These are phyloP conservation scores for Dictyostelium capitatum DNA, from an alignment of 78 protist genomes.

Conservation along the genomic window DNA sequence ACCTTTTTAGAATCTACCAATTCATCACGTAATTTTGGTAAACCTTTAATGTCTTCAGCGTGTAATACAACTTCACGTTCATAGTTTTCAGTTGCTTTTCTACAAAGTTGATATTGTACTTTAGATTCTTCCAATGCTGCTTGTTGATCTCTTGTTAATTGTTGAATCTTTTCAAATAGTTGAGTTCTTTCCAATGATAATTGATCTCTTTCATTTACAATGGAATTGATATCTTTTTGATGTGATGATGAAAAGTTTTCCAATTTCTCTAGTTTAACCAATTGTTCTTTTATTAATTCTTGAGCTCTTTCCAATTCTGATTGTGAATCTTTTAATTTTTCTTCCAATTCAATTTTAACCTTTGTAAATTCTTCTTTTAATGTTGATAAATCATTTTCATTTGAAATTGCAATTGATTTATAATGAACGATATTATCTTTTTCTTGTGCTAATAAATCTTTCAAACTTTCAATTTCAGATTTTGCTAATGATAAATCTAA, in stretches of 20 bases:
- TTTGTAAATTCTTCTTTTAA: slow-evolving; percentile 43
- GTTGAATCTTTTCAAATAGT: slow-evolving; percentile 30
- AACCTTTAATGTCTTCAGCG: slow-evolving; percentile 54
- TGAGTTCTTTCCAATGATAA: slow-evolving; percentile 9
- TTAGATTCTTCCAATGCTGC: slow-evolving; percentile 34
- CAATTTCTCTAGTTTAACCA: slow-evolving; percentile 27
- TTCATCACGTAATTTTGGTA: slow-evolving; percentile 41
- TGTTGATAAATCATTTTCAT: slow-evolving; percentile 33
- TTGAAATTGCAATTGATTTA: slow-evolving; percentile 61
- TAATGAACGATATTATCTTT: slow-evolving; percentile 59
- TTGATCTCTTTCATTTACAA: slow-evolving; percentile 16
- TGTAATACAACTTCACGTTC: slow-evolving; percentile 51
- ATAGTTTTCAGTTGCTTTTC: slow-evolving; percentile 63
- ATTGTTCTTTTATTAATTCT: slow-evolving; percentile 29
- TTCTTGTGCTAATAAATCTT: slow-evolving; percentile 58
- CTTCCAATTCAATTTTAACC: slow-evolving; percentile 51
- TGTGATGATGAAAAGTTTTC: slow-evolving; percentile 62
- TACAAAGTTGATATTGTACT: slow-evolving; percentile 30
- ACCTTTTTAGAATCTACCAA: slow-evolving; percentile 25
- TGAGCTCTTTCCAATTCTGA: background rate
- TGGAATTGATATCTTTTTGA: slow-evolving; percentile 52
- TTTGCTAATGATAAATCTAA: slow-evolving; percentile 63
- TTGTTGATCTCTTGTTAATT: slow-evolving; percentile 33
- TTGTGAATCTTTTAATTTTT: slow-evolving; percentile 32
- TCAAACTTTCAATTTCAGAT: slow-evolving; percentile 73